Conservation (phyloP, 345 rosid genomes). For the Populus davidiana region DNA sequence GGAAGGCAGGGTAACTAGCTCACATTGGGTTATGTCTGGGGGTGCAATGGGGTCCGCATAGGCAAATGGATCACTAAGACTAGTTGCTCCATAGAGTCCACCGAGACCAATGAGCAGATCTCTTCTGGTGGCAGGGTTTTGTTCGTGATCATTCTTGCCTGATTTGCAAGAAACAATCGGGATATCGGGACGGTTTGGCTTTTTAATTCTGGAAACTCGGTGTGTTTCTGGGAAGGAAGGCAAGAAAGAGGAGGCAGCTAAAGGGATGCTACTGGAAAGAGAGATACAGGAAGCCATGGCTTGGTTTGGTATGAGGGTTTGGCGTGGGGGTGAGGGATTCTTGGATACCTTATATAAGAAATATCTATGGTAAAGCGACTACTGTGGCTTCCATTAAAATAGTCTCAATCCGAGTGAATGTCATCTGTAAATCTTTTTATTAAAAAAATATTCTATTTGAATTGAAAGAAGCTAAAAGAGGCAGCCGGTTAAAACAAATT, state of each 20-base stretch:
- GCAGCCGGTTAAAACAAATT: too few species aligned
- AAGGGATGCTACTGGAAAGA: not conserved
- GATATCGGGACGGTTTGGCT: not conserved
- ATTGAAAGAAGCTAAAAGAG: too few species aligned
- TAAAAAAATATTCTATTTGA: too few species aligned
- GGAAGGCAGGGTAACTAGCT: conserved; percentile 34
- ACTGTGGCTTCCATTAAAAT: too few species aligned
- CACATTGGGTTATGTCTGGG: conserved; percentile 36
- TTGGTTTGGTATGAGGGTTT: conserved; percentile 8
- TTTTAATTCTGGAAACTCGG: conserved; percentile 21
- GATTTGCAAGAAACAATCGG: conserved; percentile 30
- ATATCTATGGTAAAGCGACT: too few species aligned
- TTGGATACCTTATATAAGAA: too few species aligned
- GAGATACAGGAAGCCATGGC: conserved; percentile 12
- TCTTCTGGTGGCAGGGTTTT: conserved; percentile 35
- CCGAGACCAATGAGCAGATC: conserved; percentile 52
- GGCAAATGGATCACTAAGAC: conserved; percentile 29
- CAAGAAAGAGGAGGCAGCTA: not conserved
- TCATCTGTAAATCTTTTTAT: too few species aligned
- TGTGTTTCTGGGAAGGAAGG: conserved; percentile 21
- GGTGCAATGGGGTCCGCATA: conserved; percentile 31
- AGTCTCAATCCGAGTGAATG: too few species aligned
- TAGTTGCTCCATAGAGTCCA: conserved; percentile 46
- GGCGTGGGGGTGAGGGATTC: not conserved
- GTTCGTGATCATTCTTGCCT: conserved; percentile 18